A percentile compares a stretch with the other conserved stretches of the same genome.
Conservation (phyloP, 2,329 filamentous ascomycete species). For the Diaporthe sp. region DNA sequence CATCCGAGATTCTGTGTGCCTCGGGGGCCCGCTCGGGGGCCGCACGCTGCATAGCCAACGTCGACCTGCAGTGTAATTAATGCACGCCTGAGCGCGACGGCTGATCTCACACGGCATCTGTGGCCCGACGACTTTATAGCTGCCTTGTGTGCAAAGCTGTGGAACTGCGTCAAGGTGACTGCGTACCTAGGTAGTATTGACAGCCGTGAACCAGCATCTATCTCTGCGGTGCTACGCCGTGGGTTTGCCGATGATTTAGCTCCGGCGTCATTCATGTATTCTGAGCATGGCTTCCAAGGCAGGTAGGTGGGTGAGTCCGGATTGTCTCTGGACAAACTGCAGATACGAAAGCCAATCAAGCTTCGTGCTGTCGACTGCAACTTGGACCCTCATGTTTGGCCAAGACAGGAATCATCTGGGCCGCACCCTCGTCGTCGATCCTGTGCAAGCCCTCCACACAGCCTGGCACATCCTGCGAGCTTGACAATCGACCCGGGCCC, state of each 20-base stretch:
- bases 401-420: background rate
- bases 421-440: conserved; percentile 14
- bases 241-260: conserved; percentile 5
- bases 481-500: conserved; percentile 9
- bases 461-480: conserved; percentile 23
- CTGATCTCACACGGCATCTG: conserved; percentile 35
- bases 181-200: conserved; percentile 1
- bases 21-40: conserved; percentile 16
- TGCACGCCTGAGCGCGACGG: conserved; percentile 22
- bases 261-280: conserved; percentile 21
- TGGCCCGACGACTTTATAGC: conserved; percentile 19
- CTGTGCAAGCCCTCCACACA: background rate
- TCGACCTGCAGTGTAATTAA: conserved; percentile 34
- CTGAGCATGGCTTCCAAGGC: conserved; percentile 8
- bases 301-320: conserved; percentile 11
- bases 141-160: conserved; percentile 10
- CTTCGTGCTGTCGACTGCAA: background rate
- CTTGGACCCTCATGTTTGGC: background rate
- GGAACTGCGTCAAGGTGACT: conserved; percentile 9
- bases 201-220: conserved; percentile 12
- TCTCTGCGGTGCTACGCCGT: conserved; percentile 22
- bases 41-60: conserved; percentile 31
- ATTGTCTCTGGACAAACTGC: conserved; percentile 14
- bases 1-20: conserved; percentile 23
- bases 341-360: conserved; percentile 31